These are phyloP conservation scores for Picochlorum sp. DNA, from an alignment of 139 green algal genomes.

Conservation along the genomic window DNA sequence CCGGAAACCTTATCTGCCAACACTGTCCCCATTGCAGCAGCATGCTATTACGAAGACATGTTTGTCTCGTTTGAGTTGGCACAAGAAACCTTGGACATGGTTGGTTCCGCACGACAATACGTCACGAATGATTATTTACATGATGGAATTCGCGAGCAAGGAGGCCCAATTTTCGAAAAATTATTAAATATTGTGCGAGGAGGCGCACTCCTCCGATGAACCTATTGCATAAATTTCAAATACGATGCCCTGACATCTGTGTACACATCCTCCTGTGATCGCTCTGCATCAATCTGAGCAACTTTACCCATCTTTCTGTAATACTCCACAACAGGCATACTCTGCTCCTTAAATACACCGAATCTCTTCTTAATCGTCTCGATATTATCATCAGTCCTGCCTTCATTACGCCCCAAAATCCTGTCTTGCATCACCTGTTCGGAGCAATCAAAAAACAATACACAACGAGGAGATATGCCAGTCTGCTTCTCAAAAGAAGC, in stretches of 20 bases:
- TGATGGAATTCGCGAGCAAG: constrained; percentile 68
- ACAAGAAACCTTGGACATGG: constrained; percentile 49
- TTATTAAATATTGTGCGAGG: constrained; percentile 66
- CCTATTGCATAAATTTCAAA: constrained; percentile 5
- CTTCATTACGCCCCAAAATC: constrained; percentile 79
- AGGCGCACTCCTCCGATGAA: constrained; percentile 38
- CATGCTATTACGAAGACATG: constrained; percentile 84
- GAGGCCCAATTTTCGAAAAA: constrained; percentile 56
- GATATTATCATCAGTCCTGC: constrained; percentile 91
- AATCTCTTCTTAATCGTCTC: constrained; percentile 96
- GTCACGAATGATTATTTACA: constrained; percentile 87
- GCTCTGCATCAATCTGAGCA: constrained; percentile 42
- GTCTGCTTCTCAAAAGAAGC: constrained; percentile 68
- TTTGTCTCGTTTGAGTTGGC: constrained; percentile 88
- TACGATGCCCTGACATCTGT: constrained; percentile 38
- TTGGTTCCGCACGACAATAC: constrained; percentile 57
- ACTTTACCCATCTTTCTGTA: constrained; percentile 68
- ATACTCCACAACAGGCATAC: constrained; percentile 75
- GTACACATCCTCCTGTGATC: constrained; percentile 50
- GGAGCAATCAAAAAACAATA: constrained; percentile 94
- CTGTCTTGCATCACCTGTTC: constrained; percentile 81
- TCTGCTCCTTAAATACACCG: constrained; percentile 72
- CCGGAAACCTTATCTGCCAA: constrained; percentile 36
- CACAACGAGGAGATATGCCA: constrained; percentile 67
- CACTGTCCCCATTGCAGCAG: constrained; percentile 58